Percentiles rank a stretch among this genome's conserved stretches.
phyloP scores from a whole-genome alignment of 164 flowering plant genomes.

The Akebia trifoliata region DNA sequence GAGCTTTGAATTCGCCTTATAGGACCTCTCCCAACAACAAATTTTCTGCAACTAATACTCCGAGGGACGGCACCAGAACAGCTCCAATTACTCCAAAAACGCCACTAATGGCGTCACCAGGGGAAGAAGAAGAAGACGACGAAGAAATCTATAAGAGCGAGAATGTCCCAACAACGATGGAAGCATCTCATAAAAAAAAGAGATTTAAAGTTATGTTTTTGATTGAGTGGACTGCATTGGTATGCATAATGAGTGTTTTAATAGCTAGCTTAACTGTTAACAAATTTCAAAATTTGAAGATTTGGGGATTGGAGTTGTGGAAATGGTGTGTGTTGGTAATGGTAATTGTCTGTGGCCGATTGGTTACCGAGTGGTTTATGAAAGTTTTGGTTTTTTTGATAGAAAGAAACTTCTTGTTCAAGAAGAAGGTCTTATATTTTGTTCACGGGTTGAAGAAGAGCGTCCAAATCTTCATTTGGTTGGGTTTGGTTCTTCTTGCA shows the following conservation, averaged over 20 bases:
- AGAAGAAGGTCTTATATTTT: slow-evolving; percentile 72
- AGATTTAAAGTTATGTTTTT: slow-evolving; percentile 5
- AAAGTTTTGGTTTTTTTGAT: slow-evolving; percentile 52
- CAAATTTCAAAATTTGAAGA: slow-evolving; percentile 18
- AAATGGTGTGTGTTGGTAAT: slow-evolving; percentile 66
- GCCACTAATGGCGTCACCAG: slow-evolving; percentile 27
- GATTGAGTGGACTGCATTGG: slow-evolving; percentile 44
- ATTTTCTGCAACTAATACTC: neutral
- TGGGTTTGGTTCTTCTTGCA: slow-evolving; percentile 52
- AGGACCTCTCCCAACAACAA: slow-evolving; percentile 19
- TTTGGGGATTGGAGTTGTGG: slow-evolving; percentile 73
- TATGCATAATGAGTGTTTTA: slow-evolving; percentile 33
- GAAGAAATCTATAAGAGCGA: slow-evolving; percentile 12
- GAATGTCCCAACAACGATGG: neutral
- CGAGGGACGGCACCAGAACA: slow-evolving; percentile 6
- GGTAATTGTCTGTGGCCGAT: slow-evolving; percentile 59
- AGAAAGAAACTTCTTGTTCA: slow-evolving; percentile 61
- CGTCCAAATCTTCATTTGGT: slow-evolving; percentile 60
- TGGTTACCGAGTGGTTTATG: slow-evolving; percentile 58
- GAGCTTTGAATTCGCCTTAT: slow-evolving; percentile 13
- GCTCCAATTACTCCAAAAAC: slow-evolving; percentile 26
- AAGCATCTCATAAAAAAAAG: neutral
- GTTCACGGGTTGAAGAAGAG: slow-evolving; percentile 61
- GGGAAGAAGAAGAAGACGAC: slow-evolving; percentile 18
- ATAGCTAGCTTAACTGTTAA: slow-evolving; percentile 42